Base-by-base conservation (phyloP, 345 rosid species). In the Rhodamnia rubescens region DNA sequence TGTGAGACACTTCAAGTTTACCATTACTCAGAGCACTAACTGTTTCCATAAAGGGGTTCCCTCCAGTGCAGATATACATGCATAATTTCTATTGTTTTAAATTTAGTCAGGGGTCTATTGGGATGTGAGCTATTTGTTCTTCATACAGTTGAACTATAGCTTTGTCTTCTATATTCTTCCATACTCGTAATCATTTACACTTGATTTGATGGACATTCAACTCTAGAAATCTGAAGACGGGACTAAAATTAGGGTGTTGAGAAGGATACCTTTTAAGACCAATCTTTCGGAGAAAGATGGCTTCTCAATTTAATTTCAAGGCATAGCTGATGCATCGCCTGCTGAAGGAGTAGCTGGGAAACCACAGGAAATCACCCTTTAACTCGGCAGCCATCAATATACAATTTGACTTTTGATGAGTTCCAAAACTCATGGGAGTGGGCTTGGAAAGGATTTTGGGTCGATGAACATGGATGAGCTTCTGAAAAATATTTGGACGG, bases 401-500 rank as follows among this genome's bases (percentile, higher is more conserved):
- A 93, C 81, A 91, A 97, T 11, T 88, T 95, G 84, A 97, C 99
- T 20, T 93, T 97, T 83, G 99, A 95, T 83, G 99, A 95, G 92
- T 89, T 97, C 51, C 99, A 96, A 85, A 94, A 84, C 91, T 92
- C 96, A 12, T 87, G 93, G 87, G 93, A n/a, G 95, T 59, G 99
- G 96, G 49, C 85, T 92, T 10, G 98, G 98, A 10, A 97, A 94
- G 92, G 99, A 97, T 87, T 94, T 96, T 42, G 99, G 99, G 49
- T 97, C 99, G 8, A 95, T 97, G 99, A 97, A 97, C 91, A 97
- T 97, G 98, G 99, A 97, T 82, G 99, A 97, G 87, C 91, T 97
- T 64, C 75, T 97, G 86, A 97, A 94, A 86, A 97, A 89, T 86
- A 92, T 97, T 84, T 97, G 98, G 96, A 93, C 90, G 81, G 99